phyloP scores from a whole-genome alignment of 345 rosid genomes.

The Eucalyptus guilfoylei region DNA sequence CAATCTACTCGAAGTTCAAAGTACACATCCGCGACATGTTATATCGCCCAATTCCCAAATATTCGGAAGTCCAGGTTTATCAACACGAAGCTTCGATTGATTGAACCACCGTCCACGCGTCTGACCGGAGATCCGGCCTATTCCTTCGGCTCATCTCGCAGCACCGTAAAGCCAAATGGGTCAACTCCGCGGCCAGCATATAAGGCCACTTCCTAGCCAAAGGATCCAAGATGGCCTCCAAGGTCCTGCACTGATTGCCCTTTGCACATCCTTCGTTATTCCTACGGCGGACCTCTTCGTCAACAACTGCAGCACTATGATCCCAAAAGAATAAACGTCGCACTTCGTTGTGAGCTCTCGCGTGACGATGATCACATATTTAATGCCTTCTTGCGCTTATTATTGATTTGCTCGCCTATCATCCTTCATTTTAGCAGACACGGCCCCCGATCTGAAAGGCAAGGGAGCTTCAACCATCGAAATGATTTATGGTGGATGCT shows the following conservation, averaged over 20 bases:
- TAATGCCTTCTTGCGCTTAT: too few species aligned
- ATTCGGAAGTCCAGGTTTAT: neutral
- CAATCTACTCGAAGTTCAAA: neutral
- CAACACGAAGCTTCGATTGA: constrained; percentile 73
- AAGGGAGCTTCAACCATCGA: too few species aligned
- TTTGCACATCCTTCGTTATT: constrained; percentile 47
- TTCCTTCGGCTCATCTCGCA: constrained; percentile 46
- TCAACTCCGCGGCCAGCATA: constrained; percentile 63
- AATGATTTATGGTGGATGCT: too few species aligned
- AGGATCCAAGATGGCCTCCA: constrained; percentile 60
- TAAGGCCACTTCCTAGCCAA: constrained; percentile 92
- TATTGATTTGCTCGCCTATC: too few species aligned
- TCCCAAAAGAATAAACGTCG: constrained; percentile 73
- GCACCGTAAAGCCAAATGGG: constrained; percentile 69
- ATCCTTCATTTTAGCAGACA: too few species aligned
- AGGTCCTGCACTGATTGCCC: constrained; percentile 39
- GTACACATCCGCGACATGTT: neutral
- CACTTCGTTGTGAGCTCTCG: constrained; percentile 79
- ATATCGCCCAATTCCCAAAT: neutral
- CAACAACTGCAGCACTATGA: constrained; percentile 52
- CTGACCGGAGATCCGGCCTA: constrained; percentile 70
- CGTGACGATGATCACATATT: constrained; percentile 5
- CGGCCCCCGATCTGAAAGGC: too few species aligned
- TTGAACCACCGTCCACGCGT: constrained; percentile 74
- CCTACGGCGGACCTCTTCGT: constrained; percentile 60